These are phyloP conservation scores for Bisporella sp. DNA, from an alignment of 2,329 filamentous ascomycete genomes.

Conservation along the genomic window DNA sequence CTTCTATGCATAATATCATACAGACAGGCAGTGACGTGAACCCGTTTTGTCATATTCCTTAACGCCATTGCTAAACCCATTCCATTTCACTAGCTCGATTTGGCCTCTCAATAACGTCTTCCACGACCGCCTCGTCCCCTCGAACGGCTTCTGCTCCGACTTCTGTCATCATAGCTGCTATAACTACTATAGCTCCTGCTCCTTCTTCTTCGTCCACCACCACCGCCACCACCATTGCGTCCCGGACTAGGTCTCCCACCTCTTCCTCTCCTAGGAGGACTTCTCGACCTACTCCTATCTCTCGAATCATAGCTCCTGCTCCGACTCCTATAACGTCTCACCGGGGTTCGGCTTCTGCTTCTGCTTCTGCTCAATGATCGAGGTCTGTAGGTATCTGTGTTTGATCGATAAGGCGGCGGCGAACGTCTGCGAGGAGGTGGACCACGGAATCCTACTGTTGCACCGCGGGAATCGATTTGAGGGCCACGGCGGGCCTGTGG, in stretches of 20 bases:
- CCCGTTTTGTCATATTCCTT: neutral
- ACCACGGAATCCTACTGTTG: slow-evolving; percentile 15
- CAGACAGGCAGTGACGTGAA: no score
- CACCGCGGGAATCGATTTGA: slow-evolving; percentile 47
- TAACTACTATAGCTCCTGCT: slow-evolving; percentile 59
- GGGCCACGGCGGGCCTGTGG: slow-evolving; percentile 60
- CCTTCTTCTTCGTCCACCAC: slow-evolving; percentile 36
- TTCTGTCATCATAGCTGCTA: slow-evolving; percentile 45
- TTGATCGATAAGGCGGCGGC: slow-evolving; percentile 18
- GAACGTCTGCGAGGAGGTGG: slow-evolving; percentile 21
- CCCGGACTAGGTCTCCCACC: slow-evolving; percentile 23
- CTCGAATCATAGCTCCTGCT: slow-evolving; percentile 34
- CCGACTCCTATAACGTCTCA: slow-evolving; percentile 28
- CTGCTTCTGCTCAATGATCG: slow-evolving; percentile 17
- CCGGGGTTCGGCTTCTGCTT: slow-evolving; percentile 36
- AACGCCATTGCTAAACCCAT: neutral
- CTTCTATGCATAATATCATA: no score
- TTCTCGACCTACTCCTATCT: slow-evolving; percentile 23
- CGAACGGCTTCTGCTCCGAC: slow-evolving; percentile 29
- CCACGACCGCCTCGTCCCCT: slow-evolving; percentile 19
- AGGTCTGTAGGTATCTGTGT: slow-evolving; percentile 29
- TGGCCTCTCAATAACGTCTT: slow-evolving; percentile 13
- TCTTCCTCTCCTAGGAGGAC: slow-evolving; percentile 22
- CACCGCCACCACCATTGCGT: slow-evolving; percentile 17
- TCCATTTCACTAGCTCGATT: neutral